Percentiles rank a stretch among this genome's conserved stretches.
These are phyloP conservation scores for Fusarium floridanum DNA, from an alignment of 2,329 filamentous ascomycete genomes.

Conservation along the genomic window DNA sequence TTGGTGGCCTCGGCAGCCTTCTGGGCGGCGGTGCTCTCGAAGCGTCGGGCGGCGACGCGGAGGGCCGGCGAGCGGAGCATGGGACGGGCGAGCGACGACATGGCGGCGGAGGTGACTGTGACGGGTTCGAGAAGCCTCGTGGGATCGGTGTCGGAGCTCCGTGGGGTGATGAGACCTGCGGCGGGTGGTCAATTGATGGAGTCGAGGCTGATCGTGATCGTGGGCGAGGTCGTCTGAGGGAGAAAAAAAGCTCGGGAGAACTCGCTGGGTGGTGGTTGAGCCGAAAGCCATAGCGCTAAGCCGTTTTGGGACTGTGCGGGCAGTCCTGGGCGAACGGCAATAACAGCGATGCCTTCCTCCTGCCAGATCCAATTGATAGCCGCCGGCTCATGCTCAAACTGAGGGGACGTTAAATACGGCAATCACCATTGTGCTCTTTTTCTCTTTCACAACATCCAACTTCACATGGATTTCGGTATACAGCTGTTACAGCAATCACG, in stretches of 20 bases:
- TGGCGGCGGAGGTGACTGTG: slow-evolving; percentile 47
- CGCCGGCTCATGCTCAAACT: not conserved
- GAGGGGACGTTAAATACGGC: not conserved
- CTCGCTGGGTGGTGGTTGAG: slow-evolving; percentile 52
- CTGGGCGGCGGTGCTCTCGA: slow-evolving; percentile 69
- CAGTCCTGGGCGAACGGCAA: slow-evolving; percentile 35
- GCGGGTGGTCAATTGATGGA: slow-evolving; percentile 55
- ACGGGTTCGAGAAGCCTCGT: slow-evolving; percentile 40
- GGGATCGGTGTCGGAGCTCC: slow-evolving; percentile 46
- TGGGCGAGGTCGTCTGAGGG: slow-evolving; percentile 50
- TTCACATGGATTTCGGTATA: not conserved
- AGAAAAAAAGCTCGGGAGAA: slow-evolving; percentile 65
- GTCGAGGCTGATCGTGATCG: slow-evolving; percentile 45
- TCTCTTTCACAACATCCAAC: not conserved
- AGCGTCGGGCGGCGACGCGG: slow-evolving; percentile 65
- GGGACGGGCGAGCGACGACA: slow-evolving; percentile 57
- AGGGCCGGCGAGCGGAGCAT: slow-evolving; percentile 62
- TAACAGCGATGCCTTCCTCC: slow-evolving; percentile 18
- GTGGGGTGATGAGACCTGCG: slow-evolving; percentile 43
- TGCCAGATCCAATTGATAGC: not conserved
- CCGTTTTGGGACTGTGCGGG: slow-evolving; percentile 45
- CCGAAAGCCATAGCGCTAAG: slow-evolving; percentile 46
- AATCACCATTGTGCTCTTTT: not conserved
- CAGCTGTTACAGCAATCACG: not conserved
- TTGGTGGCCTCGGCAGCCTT: slow-evolving; percentile 61